Evolutionary conservation across 495 filamentous ascomycete genomes (phyloP).

Genomic region (Lophiotrema nucula): DNA sequence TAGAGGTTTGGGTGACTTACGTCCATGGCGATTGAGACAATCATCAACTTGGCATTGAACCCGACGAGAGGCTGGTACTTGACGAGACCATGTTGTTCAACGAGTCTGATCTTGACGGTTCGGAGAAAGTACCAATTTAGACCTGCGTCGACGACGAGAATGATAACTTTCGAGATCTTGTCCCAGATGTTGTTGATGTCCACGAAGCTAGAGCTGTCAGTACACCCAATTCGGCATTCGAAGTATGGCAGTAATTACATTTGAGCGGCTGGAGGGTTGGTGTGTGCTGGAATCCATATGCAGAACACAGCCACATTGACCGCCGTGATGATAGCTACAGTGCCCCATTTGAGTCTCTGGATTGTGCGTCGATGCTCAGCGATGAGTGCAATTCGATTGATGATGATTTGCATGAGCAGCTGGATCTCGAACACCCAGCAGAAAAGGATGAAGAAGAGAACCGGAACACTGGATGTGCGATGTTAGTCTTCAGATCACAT

Average conservation of each 20-base stretch:
- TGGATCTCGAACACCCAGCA: conserved; percentile 74
- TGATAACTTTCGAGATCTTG: conserved; percentile 49
- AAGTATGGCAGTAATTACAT: conserved; percentile 6
- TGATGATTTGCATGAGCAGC: conserved; percentile 67
- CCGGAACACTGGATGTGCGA: conserved; percentile 2
- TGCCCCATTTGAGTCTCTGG: conserved; percentile 44
- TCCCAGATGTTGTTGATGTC: conserved; percentile 53
- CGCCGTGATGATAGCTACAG: conserved; percentile 43
- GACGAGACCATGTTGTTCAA: conserved; percentile 46
- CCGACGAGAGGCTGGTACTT: conserved; percentile 51
- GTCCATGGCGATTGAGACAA: conserved; percentile 52
- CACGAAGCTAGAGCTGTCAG: conserved; percentile 44
- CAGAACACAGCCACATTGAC: conserved; percentile 50
- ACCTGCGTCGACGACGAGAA: conserved; percentile 46
- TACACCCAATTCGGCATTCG: too few species aligned
- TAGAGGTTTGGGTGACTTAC: conserved; percentile 34
- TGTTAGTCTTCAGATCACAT: too few species aligned
- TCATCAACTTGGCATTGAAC: conserved; percentile 53
- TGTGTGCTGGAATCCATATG: conserved; percentile 52
- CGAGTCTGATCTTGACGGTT: conserved; percentile 47
- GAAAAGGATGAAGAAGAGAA: conserved; percentile 26
- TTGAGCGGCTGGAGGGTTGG: conserved; percentile 37
- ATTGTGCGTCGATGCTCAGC: conserved; percentile 34
- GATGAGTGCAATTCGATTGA: conserved; percentile 50
- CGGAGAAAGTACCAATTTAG: conserved; percentile 53